Evolutionary conservation across 352 stramenopile species (phyloP).

Genomic region (Elongisporangium undulatum): DNA sequence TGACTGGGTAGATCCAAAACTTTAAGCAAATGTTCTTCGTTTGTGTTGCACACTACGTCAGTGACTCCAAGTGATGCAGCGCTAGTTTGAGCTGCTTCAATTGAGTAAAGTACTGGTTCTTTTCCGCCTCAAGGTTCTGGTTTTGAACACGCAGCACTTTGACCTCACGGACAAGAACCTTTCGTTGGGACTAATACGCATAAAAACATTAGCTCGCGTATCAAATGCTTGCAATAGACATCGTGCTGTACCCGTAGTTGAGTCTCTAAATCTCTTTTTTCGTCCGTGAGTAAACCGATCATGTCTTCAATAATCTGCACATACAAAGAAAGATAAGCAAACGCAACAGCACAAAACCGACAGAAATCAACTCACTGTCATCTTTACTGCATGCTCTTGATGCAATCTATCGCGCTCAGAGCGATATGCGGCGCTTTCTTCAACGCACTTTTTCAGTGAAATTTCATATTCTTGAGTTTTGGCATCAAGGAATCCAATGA

Average conservation of each 20-base stretch:
- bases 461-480: constrained; percentile 77
- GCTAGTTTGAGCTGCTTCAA: constrained; percentile 73
- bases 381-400: constrained; percentile 56
- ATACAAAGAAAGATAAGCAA: constrained; percentile 1
- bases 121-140: constrained; percentile 54
- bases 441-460: constrained; percentile 40
- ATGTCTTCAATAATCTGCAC: constrained; percentile 79
- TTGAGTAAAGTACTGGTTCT: constrained; percentile 68
- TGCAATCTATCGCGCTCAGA: constrained; percentile 38
- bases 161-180: constrained; percentile 78
- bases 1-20: neutral
- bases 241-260: constrained; percentile 41
- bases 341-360: neutral
- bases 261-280: constrained; percentile 71
- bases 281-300: constrained; percentile 60
- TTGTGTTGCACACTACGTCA: neutral
- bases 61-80: constrained; percentile 54
- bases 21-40: neutral
- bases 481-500: constrained; percentile 79
- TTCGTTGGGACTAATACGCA: constrained; percentile 47
- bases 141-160: constrained; percentile 69
- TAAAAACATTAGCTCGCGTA: constrained; percentile 1
- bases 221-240: neutral
- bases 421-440: constrained; percentile 49
- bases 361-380: constrained; percentile 26